Evolutionary conservation across 106 monocot species (phyloP), one percentile per base, ranked within the genome.

Genomic region (Hemerocallis citrina): DNA sequence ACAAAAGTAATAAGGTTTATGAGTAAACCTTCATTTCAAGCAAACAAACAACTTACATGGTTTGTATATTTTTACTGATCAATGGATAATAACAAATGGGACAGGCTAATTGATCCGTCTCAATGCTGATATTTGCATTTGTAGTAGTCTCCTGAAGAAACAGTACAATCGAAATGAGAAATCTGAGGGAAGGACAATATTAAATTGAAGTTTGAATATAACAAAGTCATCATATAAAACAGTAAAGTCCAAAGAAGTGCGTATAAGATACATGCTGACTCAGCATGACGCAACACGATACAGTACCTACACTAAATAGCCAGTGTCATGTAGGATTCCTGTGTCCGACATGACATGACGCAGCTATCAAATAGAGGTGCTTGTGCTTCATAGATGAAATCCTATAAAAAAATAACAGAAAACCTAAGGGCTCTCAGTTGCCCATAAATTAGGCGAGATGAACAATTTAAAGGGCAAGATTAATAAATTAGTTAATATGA

Each of bases 81-180:
- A 82, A 59, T 22, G 82, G 70, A 52, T 60, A 57, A 40, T 82
- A 82, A 74, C 82, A 82, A 52, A 82, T 77, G 32, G 82, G 77
- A 25, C 82, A 82, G 37, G 77, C 82, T 52, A 82, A 59, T 29
- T 36, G 57, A 15, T 59, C 23, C 28, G 7, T 29, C 8, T 12
- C 32, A 28, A 39, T 52, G 23, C 41, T 42, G 34, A 40, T 59
- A 9, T 43, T 67, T 43, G 31, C 33, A 44, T 51, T 54, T 23
- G 34, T 3, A 61, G 30, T 52, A 25, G 34, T 29, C 24, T 42
- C 66, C 73, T 73, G 73, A 66, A 48, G 55, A 55, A 52, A 28
- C 3, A 24, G 9, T 23, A 34, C 33, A 47, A 64, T 49, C 7
- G 12, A 3, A 63, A n/a, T n/a, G 0, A 45, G 19, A 3, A 29